Percentiles rank a stretch among this genome's conserved stretches.
Evolutionary conservation across 352 stramenopile genomes (phyloP).

Genomic region (Pseudoperonospora humuli): DNA sequence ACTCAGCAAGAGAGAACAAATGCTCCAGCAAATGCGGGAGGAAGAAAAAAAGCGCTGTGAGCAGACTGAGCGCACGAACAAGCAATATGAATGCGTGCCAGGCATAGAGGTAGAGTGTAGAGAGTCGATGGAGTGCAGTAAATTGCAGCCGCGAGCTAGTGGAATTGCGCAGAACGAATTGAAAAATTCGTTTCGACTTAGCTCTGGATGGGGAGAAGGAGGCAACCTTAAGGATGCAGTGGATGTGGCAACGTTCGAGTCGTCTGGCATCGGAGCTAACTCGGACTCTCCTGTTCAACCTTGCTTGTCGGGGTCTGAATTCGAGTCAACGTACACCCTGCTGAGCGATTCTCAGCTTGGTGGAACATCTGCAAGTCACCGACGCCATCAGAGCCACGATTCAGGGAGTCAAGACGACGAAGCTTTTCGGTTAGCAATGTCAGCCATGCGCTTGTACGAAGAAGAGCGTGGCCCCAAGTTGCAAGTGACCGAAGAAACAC

Average conservation of each 20-base stretch:
- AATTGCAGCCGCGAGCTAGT: conserved; percentile 7
- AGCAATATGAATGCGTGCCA: conserved; percentile 14
- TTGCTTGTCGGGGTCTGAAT: conserved; percentile 1
- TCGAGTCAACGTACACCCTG: conserved; percentile 18
- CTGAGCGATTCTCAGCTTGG: conserved; percentile 16
- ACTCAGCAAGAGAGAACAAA: conserved; percentile 25
- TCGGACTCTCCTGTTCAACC: conserved; percentile 9
- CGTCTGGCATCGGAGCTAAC: no score
- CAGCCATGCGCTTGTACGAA: conserved; percentile 71
- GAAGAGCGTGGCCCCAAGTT: conserved; percentile 41
- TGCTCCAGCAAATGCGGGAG: conserved; percentile 14
- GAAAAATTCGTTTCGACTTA: conserved; percentile 34
- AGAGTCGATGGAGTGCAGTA: conserved; percentile 1
- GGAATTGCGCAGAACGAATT: conserved; percentile 18
- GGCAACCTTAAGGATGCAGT: conserved; percentile 3
- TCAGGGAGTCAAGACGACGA: conserved; percentile 24
- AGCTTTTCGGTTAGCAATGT: conserved; percentile 60
- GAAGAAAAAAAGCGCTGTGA: conserved; percentile 20
- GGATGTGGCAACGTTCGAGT: no score
- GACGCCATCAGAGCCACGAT: conserved; percentile 18
- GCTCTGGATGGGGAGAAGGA: conserved; percentile 35
- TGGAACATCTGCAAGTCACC: conserved; percentile 12
- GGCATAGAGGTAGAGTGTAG: background rate
- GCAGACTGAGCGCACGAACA: conserved; percentile 18
- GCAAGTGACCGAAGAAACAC: conserved; percentile 47